These are phyloP conservation scores for Chondrus crispus DNA, from an alignment of 23 red algal genomes.

Conservation along the genomic window DNA sequence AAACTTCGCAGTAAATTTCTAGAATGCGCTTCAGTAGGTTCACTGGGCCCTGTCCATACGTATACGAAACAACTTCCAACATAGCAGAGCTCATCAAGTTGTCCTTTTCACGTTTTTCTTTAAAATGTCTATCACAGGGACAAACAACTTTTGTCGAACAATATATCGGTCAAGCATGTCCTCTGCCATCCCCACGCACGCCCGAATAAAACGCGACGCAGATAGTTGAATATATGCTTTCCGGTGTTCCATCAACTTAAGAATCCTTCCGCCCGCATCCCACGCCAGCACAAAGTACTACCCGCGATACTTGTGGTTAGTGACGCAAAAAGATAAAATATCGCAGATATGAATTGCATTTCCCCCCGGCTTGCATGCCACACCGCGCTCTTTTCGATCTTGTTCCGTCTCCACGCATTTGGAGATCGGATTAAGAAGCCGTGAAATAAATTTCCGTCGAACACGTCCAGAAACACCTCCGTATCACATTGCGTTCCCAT, in stretches of 20 bases:
- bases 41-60: not conserved
- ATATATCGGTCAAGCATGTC: slow-evolving; percentile 51
- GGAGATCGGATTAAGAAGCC: slow-evolving; percentile 17
- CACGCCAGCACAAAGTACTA: slow-evolving; percentile 65
- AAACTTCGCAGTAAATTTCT: slow-evolving; percentile 21
- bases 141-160: slow-evolving; percentile 23
- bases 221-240: slow-evolving; percentile 22
- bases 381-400: not conserved
- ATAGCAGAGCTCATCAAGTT: slow-evolving; percentile 57
- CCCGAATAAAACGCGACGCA: slow-evolving; percentile 46
- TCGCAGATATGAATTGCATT: slow-evolving; percentile 50
- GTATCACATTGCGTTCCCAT: slow-evolving; percentile 21
- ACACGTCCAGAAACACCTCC: slow-evolving; percentile 51
- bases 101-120: slow-evolving; percentile 27
- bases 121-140: slow-evolving; percentile 34
- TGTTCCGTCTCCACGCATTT: not conserved
- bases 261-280: slow-evolving; percentile 35
- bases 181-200: slow-evolving; percentile 57
- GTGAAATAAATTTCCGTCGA: slow-evolving; percentile 18
- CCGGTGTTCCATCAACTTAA: slow-evolving; percentile 3
- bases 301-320: slow-evolving; percentile 33
- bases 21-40: slow-evolving; percentile 33
- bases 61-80: slow-evolving; percentile 45
- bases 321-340: slow-evolving; percentile 51
- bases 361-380: not conserved